Evolutionary conservation across 2,329 filamentous ascomycete genomes (phyloP).

Genomic region (Colletotrichum spaethianum): DNA sequence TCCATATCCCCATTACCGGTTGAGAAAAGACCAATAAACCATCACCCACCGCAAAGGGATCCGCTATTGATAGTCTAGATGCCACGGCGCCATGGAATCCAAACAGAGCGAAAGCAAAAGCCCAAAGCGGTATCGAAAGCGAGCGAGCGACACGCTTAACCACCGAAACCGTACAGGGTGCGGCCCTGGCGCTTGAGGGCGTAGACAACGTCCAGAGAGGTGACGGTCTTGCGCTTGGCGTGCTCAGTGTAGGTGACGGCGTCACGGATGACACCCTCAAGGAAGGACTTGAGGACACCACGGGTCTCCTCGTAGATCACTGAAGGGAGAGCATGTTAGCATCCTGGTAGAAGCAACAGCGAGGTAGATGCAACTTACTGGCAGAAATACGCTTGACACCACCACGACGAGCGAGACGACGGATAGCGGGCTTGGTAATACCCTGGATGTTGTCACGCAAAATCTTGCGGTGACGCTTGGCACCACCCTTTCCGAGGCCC

Average conservation of each 20-base stretch:
- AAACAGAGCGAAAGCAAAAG: not conserved
- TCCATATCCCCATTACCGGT: slow-evolving; percentile 39
- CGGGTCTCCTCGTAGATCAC: slow-evolving; percentile 87
- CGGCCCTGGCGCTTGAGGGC: slow-evolving; percentile 79
- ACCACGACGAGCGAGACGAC: slow-evolving; percentile 98
- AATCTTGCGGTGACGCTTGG: slow-evolving; percentile 99
- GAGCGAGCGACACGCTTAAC: slow-evolving; percentile 66
- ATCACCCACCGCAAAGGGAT: not conserved
- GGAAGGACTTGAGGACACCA: slow-evolving; percentile 84
- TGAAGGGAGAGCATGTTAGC: slow-evolving; percentile 49
- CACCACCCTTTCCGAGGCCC: slow-evolving; percentile 97
- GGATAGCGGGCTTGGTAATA: slow-evolving; percentile 98
- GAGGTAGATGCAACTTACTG: slow-evolving; percentile 68
- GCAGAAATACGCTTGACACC: slow-evolving; percentile 99
- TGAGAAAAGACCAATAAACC: slow-evolving; percentile 40
- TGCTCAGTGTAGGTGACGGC: slow-evolving; percentile 85
- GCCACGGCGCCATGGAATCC: slow-evolving; percentile 22
- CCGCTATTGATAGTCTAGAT: not conserved
- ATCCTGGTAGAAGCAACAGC: not conserved
- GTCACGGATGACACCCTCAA: slow-evolving; percentile 82
- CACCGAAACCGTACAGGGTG: slow-evolving; percentile 91
- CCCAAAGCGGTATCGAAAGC: slow-evolving; percentile 16
- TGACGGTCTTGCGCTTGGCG: slow-evolving; percentile 87
- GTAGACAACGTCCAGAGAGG: slow-evolving; percentile 77
- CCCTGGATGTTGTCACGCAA: slow-evolving; percentile 99